Evolutionary conservation across 805 yeast genomes (phyloP).

Genomic region (Hanseniaspora meyeri): DNA sequence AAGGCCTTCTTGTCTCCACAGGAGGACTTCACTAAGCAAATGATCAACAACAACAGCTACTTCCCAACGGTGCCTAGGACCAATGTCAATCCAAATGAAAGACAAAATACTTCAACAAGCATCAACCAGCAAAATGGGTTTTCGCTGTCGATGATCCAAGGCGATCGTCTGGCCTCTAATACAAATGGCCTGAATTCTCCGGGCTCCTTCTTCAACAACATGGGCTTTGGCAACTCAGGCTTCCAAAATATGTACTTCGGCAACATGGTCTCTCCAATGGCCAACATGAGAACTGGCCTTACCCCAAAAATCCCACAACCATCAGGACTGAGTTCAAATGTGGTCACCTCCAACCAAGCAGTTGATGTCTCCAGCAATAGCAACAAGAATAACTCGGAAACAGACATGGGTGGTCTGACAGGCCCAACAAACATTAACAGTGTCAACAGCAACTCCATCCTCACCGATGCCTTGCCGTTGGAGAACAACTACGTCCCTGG

Average conservation of each 20-base stretch:
- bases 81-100: slow-evolving; percentile 16
- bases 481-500: neutral
- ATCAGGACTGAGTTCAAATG: neutral
- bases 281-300: slow-evolving; percentile 53
- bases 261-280: slow-evolving; percentile 65
- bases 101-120: neutral
- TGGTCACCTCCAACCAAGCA: slow-evolving; percentile 15
- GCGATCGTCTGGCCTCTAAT: slow-evolving; percentile 6
- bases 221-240: neutral
- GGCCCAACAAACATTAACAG: neutral
- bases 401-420: neutral
- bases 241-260: slow-evolving; percentile 27
- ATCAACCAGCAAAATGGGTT: slow-evolving; percentile 15
- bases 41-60: neutral
- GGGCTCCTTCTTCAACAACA: slow-evolving; percentile 17
- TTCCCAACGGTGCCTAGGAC: neutral
- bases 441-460: slow-evolving; percentile 3
- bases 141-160: neutral
- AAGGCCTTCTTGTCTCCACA: neutral
- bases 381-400: slow-evolving; percentile 14
- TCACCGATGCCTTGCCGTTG: neutral
- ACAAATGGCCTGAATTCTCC: slow-evolving; percentile 17
- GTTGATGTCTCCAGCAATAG: slow-evolving; percentile 15
- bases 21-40: slow-evolving; percentile 2
- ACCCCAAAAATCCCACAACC: slow-evolving; percentile 44